Conservation (phyloP, 768 basidiomycete species). For the Trametopsis cervina region DNA sequence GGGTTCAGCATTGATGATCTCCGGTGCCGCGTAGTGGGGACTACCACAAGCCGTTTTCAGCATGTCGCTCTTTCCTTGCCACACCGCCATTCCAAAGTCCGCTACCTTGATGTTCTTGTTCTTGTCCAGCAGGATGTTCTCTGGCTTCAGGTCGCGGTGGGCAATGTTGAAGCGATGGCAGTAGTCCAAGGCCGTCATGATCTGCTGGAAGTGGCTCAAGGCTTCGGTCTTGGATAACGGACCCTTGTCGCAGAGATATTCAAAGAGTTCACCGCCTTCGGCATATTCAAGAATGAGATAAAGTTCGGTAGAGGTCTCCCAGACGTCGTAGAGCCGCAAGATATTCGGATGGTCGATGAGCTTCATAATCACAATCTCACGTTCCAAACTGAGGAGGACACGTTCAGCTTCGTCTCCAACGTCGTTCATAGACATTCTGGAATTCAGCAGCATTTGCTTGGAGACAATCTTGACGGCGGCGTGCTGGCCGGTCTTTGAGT, state of each 20-base stretch:
- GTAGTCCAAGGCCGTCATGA: conserved; percentile 86
- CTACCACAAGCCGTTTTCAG: conserved; percentile 87
- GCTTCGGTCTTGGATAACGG: conserved; percentile 66
- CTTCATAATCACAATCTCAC: conserved; percentile 98
- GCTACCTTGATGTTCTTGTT: conserved; percentile 89
- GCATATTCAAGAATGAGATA: conserved; percentile 94
- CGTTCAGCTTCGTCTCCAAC: conserved; percentile 72
- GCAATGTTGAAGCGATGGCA: conserved; percentile 93
- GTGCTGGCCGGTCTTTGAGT: conserved; percentile 81
- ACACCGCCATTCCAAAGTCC: conserved; percentile 97
- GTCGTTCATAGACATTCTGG: conserved; percentile 60
- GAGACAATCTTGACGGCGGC: conserved; percentile 95
- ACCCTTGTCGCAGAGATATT: conserved; percentile 79
- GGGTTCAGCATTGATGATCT: conserved; percentile 74
- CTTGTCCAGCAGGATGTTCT: conserved; percentile 83
- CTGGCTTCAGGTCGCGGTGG: conserved; percentile 91
- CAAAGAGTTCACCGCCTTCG: conserved; percentile 91
- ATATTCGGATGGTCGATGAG: conserved; percentile 94
- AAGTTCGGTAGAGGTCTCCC: conserved; percentile 86
- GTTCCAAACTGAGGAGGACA: conserved; percentile 73
- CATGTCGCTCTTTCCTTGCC: conserved; percentile 60
- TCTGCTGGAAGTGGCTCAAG: conserved; percentile 85
- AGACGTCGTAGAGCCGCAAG: conserved; percentile 92
- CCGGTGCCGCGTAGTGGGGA: conserved; percentile 93
- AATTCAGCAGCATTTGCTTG: conserved; percentile 58